Evolutionary conservation across 345 rosid species (phyloP), one percentile per base, ranked within the genome.

Genomic region (Lagerstroemia speciosa): DNA sequence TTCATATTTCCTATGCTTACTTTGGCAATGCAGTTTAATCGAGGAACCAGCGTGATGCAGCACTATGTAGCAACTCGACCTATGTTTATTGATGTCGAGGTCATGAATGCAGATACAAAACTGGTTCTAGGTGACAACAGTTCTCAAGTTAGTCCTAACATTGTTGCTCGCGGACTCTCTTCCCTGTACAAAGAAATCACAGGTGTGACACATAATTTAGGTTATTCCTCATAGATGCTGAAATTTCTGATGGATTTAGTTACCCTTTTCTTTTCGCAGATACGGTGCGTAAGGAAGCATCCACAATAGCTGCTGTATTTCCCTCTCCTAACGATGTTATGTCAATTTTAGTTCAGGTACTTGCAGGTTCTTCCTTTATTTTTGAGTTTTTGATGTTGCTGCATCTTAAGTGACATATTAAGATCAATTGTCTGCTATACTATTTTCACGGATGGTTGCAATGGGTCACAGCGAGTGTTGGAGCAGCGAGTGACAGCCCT

Each of bases 41-140:
- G 97, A 82, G 99, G 99, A 67, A 92, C 98, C 4, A 94, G 99
- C 82, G 98, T 98, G 63, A 94, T 94, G 98, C 99, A 94, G 83
- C 99, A 92, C 81, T 94, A 94, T 77, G 99, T 92, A 75, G 96
- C 96, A 67, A 94, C 99, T 33, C 87, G 99, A 62, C 98, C 99
- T 69, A 94, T 94, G 99, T 94, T 94, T 80, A 94, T 92, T 78
- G 98, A 94, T 71, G 94, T 91, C 74, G 96, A 89, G 81, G 86
- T 94, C 77, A 94, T 94, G 99, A 92, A 86, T 83, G 89, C 97
- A 20, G 98, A 94, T 77, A 78, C 90, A 63, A 94, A 95, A 80
- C 72, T 88, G 79, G 99, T 89, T 78, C 88, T 94, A 66, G 99
- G 99, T 33, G 96, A 91, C 76, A 89, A 84, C 73, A 83, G 81